These are phyloP conservation scores for Citropsis articulata DNA, from an alignment of 345 rosid species.

Conservation along the genomic window DNA sequence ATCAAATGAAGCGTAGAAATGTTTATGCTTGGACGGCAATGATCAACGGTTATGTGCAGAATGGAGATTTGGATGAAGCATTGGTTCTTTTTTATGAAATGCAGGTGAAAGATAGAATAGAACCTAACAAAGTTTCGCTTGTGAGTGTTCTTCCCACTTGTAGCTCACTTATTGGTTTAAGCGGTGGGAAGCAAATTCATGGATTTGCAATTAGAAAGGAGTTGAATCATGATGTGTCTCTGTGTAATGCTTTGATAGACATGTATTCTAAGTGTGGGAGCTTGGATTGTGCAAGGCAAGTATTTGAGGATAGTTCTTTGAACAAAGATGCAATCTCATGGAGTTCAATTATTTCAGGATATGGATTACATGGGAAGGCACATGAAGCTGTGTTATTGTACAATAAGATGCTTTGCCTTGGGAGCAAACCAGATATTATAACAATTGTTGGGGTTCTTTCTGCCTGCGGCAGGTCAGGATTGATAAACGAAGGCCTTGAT, in stretches of 20 bases:
- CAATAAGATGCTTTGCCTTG: constrained; percentile 45
- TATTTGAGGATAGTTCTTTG: constrained; percentile 40
- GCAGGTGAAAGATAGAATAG: constrained; percentile 40
- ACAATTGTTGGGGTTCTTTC: constrained; percentile 57
- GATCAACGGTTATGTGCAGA: constrained; percentile 52
- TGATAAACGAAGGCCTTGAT: constrained; percentile 49
- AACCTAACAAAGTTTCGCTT: constrained; percentile 55
- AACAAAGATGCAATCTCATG: constrained; percentile 57
- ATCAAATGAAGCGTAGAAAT: constrained; percentile 39
- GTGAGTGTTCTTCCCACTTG: constrained; percentile 62
- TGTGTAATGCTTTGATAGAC: constrained; percentile 62
- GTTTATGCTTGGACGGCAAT: constrained; percentile 67
- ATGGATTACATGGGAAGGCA: constrained; percentile 68
- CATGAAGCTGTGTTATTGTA: constrained; percentile 53
- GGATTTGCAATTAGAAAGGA: constrained; percentile 51
- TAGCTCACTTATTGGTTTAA: constrained; percentile 40
- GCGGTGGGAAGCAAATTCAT: constrained; percentile 58
- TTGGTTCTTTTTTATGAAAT: constrained; percentile 50
- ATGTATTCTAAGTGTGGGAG: constrained; percentile 63
- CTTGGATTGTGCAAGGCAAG: constrained; percentile 46
- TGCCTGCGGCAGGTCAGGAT: constrained; percentile 59
- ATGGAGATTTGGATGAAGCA: constrained; percentile 44
- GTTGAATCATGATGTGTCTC: constrained; percentile 30
- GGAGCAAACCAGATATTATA: constrained; percentile 51
- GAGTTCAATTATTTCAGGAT: constrained; percentile 70